Evolutionary conservation across 257 asterid species (phyloP).

Genomic region (Nicotiana otophora): DNA sequence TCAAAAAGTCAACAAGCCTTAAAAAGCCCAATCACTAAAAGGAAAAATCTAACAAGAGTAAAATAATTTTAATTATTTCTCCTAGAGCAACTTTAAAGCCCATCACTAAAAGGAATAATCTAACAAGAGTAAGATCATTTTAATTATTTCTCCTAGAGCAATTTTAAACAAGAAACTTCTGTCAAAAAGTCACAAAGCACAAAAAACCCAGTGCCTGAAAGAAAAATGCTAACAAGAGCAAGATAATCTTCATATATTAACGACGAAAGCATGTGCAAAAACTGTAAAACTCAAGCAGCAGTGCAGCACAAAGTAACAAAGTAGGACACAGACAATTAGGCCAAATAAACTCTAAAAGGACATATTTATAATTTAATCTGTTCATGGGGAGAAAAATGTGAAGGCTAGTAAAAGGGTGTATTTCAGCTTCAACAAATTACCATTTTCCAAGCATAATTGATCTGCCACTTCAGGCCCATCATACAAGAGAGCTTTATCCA

Average conservation of each 20-base stretch:
- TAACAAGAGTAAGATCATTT: too few relatives aligned
- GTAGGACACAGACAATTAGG: not conserved
- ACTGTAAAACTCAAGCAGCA: not conserved
- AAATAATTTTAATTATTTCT: too few relatives aligned
- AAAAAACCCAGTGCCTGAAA: too few relatives aligned
- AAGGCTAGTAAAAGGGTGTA: not conserved
- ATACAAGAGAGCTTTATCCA: slow-evolving; percentile 72
- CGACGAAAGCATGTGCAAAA: not conserved
- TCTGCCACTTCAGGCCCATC: slow-evolving; percentile 92
- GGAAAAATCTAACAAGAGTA: too few relatives aligned
- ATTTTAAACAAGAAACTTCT: too few relatives aligned
- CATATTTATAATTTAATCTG: not conserved
- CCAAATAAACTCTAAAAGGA: not conserved
- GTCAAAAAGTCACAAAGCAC: too few relatives aligned
- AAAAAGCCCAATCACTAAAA: too few relatives aligned
- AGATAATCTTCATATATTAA: not conserved
- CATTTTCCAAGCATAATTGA: slow-evolving; percentile 74
- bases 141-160: too few relatives aligned
- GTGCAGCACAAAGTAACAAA: not conserved
- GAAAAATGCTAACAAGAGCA: too few relatives aligned
- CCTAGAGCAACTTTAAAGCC: too few relatives aligned
- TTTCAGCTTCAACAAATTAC: slow-evolving; percentile 30
- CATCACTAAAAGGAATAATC: too few relatives aligned
- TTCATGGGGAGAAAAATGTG: not conserved
- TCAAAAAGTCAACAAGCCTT: too few relatives aligned